Base-by-base conservation (phyloP, 306 rosid species). In the Adenanthera pavonina region DNA sequence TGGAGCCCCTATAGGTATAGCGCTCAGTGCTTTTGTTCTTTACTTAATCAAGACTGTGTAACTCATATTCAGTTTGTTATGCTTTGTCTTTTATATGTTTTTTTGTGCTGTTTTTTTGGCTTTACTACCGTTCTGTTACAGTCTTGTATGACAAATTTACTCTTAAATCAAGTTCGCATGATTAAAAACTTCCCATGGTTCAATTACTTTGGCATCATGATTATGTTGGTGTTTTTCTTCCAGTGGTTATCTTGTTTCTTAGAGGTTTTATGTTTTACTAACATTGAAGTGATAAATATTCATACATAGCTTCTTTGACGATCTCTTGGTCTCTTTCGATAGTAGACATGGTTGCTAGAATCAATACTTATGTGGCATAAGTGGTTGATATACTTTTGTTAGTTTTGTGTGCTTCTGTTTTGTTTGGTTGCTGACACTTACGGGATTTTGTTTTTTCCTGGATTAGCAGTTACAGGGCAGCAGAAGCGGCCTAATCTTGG, bases 1-100 rank as follows among this genome's bases (percentile, higher is more conserved):
- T 3, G 98, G 99, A 51, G 97, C 97, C 76, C 97, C 96, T 35
- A 49, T 96, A 85, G 97, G 99, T 93, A 87, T 80, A 78, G 48
- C 74, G 66, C 80, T 75, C 8, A 12, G 73, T 74, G 62, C 68
- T 54, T 17, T 44, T 75, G 44, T 72, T 51, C 10, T 78, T 44
- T 17, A 54, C 69, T 77, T 35, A 44, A 60, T n/a, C 15, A 40
- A 59, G 54, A 75, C 46, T 72, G 16, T 47, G 41, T 14, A 60
- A 25, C 78, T 72, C 68, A 52, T 78, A 68, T 54, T 87, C 64
- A 70, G 14, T 65, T 30, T 73, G 38, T 82, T 59, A 19, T 48
- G 46, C 66, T 12, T 46, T 82, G 60, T 77, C 71, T 46, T 76
- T 38, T 40, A 64, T 70, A 76, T 16, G 11, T 33, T 17, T 78